Percentiles rank a stretch among this genome's conserved stretches.
These are phyloP conservation scores for Neopestalotiopsis clavispora DNA, from an alignment of 2,329 filamentous ascomycete genomes.

Conservation along the genomic window DNA sequence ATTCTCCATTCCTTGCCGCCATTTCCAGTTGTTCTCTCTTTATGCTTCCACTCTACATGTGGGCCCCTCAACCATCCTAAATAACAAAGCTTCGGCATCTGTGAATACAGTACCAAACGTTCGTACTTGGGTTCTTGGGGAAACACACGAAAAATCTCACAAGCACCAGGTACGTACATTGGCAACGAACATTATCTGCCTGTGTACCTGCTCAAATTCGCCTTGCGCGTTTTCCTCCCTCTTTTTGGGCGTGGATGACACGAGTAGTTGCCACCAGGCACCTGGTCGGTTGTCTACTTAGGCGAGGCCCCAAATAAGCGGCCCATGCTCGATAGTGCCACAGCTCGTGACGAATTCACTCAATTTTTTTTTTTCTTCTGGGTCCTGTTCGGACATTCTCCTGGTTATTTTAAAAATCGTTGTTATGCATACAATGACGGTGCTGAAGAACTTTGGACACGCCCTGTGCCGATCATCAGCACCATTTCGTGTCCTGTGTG, in stretches of 20 bases:
- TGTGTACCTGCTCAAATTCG: not conserved
- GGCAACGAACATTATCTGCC: not conserved
- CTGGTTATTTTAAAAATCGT: too few species aligned
- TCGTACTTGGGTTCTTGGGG: not conserved
- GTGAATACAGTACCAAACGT: not conserved
- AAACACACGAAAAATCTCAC: not conserved
- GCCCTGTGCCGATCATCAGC: too few species aligned
- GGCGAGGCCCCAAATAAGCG: not conserved
- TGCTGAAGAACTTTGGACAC: too few species aligned
- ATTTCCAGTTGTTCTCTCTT: not conserved
- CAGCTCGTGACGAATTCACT: not conserved
- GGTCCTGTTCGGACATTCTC: too few species aligned
- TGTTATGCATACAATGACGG: too few species aligned
- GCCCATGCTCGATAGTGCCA: not conserved
- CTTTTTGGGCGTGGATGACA: not conserved
- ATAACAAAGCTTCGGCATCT: not conserved
- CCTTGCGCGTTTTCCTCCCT: not conserved
- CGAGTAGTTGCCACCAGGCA: not conserved
- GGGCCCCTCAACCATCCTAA: not conserved
- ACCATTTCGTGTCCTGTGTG: too few species aligned
- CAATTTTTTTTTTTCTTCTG: not conserved
- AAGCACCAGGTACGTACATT: not conserved
- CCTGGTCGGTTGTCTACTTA: not conserved
- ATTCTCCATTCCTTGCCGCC: not conserved
- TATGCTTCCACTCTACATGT: constrained; percentile 12